Percentiles rank a stretch among this genome's conserved stretches.
These are phyloP conservation scores for Pichia deserticola DNA, from an alignment of 805 yeast genomes.

Conservation along the genomic window DNA sequence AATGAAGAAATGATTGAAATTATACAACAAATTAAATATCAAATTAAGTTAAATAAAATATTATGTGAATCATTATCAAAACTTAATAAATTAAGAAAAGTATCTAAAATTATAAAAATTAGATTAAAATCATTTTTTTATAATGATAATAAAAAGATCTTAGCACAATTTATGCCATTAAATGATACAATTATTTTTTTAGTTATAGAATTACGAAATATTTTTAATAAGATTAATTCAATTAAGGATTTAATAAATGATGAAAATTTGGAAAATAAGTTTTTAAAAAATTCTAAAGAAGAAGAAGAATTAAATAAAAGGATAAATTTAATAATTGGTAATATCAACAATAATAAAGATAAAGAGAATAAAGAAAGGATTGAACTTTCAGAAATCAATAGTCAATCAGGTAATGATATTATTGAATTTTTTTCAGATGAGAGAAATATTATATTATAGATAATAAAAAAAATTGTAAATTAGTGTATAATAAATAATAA, in stretches of 20 bases:
- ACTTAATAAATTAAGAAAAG: neutral
- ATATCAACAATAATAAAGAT: neutral
- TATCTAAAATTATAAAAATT: neutral
- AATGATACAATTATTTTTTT: conserved; percentile 3
- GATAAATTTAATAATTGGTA: neutral
- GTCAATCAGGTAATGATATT: neutral
- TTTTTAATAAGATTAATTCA: neutral
- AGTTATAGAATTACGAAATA: neutral
- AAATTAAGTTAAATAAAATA: neutral
- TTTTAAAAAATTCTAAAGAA: neutral
- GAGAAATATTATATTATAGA: neutral
- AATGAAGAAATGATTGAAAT: conserved; percentile 14
- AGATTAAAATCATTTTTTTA: neutral
- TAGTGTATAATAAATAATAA: neutral
- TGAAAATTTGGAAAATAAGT: neutral
- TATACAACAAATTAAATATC: neutral
- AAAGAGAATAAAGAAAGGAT: neutral
- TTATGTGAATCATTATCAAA: neutral
- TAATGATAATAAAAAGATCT: neutral
- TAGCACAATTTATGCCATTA: conserved; percentile 2
- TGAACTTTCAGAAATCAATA: neutral
- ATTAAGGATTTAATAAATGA: neutral
- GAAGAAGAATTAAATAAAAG: conserved; percentile 1
- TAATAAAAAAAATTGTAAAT: neutral
- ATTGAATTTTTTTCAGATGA: neutral